Evolutionary conservation across 345 rosid genomes (phyloP).

Genomic region (Brassica incana): DNA sequence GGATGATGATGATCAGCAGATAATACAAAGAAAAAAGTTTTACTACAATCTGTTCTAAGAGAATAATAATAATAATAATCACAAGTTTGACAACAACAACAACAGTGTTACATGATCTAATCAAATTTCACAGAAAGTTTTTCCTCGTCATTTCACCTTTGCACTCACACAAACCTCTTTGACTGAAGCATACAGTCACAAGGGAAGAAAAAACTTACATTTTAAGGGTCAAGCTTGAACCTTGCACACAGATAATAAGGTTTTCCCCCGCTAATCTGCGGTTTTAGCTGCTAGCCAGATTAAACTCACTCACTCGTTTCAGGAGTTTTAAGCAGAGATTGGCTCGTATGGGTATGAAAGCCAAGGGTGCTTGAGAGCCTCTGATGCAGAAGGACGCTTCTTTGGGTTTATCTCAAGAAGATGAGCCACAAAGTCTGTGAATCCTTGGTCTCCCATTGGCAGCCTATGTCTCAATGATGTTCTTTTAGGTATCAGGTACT

Average conservation of each 20-base stretch:
- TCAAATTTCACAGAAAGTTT: slow-evolving; percentile 20
- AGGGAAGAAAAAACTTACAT: not conserved
- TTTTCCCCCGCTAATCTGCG: not conserved
- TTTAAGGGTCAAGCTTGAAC: not conserved
- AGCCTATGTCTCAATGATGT: slow-evolving; percentile 88
- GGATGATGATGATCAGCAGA: slow-evolving; percentile 19
- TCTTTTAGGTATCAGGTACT: slow-evolving; percentile 89
- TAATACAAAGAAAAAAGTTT: not conserved
- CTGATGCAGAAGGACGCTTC: slow-evolving; percentile 89
- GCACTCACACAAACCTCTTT: slow-evolving; percentile 4
- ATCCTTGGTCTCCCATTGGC: slow-evolving; percentile 99
- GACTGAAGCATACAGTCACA: slow-evolving; percentile 16
- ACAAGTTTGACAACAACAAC: slow-evolving; percentile 27
- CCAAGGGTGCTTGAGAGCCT: slow-evolving; percentile 98
- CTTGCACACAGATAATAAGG: not conserved
- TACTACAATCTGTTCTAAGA: slow-evolving; percentile 18
- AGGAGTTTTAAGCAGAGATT: slow-evolving; percentile 61
- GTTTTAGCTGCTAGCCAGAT: slow-evolving; percentile 1
- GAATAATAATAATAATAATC: slow-evolving; percentile 35
- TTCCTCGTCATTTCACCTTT: slow-evolving; percentile 6
- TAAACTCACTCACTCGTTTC: not conserved
- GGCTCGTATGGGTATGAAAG: slow-evolving; percentile 92
- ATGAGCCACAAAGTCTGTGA: slow-evolving; percentile 86
- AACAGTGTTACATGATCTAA: slow-evolving; percentile 28
- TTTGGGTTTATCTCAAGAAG: slow-evolving; percentile 94